Evolutionary conservation across 192 early-diverging fungal genomes (phyloP).

Genomic region (Lobosporangium transversale): DNA sequence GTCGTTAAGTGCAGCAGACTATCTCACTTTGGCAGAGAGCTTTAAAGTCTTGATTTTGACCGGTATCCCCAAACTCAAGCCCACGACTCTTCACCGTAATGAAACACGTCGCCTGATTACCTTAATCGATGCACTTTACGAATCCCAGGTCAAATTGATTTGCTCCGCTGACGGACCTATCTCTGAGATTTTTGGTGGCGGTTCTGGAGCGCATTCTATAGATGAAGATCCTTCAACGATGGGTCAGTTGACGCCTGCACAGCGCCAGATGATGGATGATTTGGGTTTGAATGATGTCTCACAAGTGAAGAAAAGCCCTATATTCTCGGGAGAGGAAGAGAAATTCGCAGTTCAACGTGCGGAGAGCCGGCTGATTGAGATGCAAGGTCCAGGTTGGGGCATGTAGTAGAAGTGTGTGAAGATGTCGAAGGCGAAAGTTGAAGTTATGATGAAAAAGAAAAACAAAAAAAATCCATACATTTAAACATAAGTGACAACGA

Average conservation of each 20-base stretch:
- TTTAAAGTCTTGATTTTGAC: slow-evolving; percentile 85
- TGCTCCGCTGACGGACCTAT: slow-evolving; percentile 77
- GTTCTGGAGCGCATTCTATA: slow-evolving; percentile 51
- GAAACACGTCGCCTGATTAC: slow-evolving; percentile 95
- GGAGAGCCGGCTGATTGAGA: slow-evolving; percentile 90
- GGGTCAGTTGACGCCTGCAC: slow-evolving; percentile 43
- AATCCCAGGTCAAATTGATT: slow-evolving; percentile 77
- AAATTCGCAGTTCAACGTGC: slow-evolving; percentile 96
- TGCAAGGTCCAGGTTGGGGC: slow-evolving; percentile 85
- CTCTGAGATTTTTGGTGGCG: slow-evolving; percentile 75
- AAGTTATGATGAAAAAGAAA: neutral
- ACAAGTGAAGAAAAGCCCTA: slow-evolving; percentile 61
- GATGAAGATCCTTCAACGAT: slow-evolving; percentile 57
- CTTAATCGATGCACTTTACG: slow-evolving; percentile 92
- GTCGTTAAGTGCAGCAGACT: slow-evolving; percentile 87
- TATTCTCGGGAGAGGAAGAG: slow-evolving; percentile 91
- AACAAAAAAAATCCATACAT: too few relatives aligned
- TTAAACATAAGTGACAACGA: too few relatives aligned
- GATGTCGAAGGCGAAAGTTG: neutral
- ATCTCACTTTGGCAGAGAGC: slow-evolving; percentile 80
- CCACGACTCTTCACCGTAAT: slow-evolving; percentile 73
- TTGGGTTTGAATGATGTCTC: slow-evolving; percentile 56
- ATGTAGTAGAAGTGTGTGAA: too few relatives aligned
- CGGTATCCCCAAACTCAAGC: slow-evolving; percentile 69
- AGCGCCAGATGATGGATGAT: slow-evolving; percentile 72